These are phyloP conservation scores for Quercus cerris DNA, from an alignment of 306 rosid species.

Conservation along the genomic window DNA sequence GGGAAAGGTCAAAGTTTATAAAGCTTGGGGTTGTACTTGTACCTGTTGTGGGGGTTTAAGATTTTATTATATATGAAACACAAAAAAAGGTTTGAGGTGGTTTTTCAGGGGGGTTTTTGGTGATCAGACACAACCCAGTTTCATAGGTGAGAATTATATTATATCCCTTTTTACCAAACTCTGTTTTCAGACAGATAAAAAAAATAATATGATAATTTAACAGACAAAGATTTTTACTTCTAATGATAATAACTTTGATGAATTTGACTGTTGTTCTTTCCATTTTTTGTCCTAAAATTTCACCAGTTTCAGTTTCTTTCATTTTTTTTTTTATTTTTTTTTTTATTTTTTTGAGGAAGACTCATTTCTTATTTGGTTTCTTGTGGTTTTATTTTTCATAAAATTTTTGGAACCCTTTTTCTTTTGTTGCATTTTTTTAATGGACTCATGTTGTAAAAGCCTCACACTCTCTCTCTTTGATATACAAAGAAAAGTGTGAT, in stretches of 20 bases:
- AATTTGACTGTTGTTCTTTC: conserved; percentile 1
- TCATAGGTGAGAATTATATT: conserved; percentile 31
- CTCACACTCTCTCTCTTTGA: background rate
- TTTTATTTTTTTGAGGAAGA: background rate
- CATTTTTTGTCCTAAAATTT: background rate
- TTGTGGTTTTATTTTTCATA: background rate
- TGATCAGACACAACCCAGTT: conserved; percentile 44
- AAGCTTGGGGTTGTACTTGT: background rate
- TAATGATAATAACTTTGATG: background rate
- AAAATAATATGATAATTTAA: background rate
- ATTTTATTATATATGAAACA: background rate
- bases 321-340: background rate
- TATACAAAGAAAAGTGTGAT: background rate
- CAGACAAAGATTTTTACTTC: conserved; percentile 2
- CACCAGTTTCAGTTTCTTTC: conserved; percentile 11
- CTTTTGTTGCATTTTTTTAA: background rate
- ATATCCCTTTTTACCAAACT: background rate
- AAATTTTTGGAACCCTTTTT: background rate
- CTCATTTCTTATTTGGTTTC: conserved; percentile 23
- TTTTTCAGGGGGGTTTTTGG: conserved; percentile 50
- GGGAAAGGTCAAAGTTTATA: conserved; percentile 44
- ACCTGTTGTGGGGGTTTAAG: conserved; percentile 53
- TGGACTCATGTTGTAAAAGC: background rate
- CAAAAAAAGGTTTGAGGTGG: conserved; percentile 26
- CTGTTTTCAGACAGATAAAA: background rate